Evolutionary conservation across 75 land plant genomes (phyloP).

Genomic region (Gnetum montanum): DNA sequence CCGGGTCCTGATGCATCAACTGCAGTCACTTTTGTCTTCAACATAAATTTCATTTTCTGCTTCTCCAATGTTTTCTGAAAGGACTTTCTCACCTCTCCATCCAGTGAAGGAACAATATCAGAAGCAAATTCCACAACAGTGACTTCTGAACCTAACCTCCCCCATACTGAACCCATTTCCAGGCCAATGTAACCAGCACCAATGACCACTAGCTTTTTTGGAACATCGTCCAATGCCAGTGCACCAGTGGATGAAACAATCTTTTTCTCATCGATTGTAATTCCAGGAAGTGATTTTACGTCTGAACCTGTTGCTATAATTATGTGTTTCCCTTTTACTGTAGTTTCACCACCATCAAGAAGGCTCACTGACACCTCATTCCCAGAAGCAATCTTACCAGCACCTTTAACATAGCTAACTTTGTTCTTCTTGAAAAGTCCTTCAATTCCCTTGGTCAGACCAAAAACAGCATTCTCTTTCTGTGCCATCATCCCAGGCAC

Average conservation of each 20-base stretch:
- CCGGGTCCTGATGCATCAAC: slow-evolving; percentile 62
- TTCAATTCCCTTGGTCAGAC: slow-evolving; percentile 81
- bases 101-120: slow-evolving; percentile 92
- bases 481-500: slow-evolving; percentile 88
- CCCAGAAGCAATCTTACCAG: slow-evolving; percentile 72
- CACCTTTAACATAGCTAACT: slow-evolving; percentile 86
- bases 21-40: slow-evolving; percentile 88
- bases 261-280: slow-evolving; percentile 86
- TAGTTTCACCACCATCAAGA: slow-evolving; percentile 52
- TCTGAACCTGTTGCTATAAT: slow-evolving; percentile 97
- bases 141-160: slow-evolving; percentile 82
- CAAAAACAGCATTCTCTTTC: slow-evolving; percentile 78
- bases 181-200: slow-evolving; percentile 97
- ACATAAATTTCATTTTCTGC: slow-evolving; percentile 95
- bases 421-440: slow-evolving; percentile 98
- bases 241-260: slow-evolving; percentile 98
- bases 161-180: slow-evolving; percentile 98
- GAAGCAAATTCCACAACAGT: slow-evolving; percentile 91
- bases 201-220: slow-evolving; percentile 85
- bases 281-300: slow-evolving; percentile 79
- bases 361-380: slow-evolving; percentile 72
- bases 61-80: slow-evolving; percentile 87
- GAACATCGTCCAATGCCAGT: slow-evolving; percentile 57
- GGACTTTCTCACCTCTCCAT: slow-evolving; percentile 68
- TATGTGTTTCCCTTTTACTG: slow-evolving; percentile 76